Conservation (phyloP, 805 yeast species). For the Ogataea henricii region DNA sequence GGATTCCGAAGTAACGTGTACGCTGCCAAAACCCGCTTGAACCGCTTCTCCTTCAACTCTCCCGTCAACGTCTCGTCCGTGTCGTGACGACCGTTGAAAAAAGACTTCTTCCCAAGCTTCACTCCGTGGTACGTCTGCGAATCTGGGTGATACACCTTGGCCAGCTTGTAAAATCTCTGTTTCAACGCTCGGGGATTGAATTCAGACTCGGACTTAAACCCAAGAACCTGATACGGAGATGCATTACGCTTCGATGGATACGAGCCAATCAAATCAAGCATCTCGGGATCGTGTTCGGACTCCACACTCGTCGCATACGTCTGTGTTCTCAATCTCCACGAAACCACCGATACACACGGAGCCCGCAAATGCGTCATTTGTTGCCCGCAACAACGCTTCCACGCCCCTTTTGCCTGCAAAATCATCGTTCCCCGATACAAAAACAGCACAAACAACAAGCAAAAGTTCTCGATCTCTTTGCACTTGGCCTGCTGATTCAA, state of each 20-base stretch:
- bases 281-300: slow-evolving; percentile 22
- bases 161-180: slow-evolving; percentile 55
- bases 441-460: too few relatives aligned
- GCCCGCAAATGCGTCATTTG: too few relatives aligned
- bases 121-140: slow-evolving; percentile 28
- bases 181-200: slow-evolving; percentile 45
- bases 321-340: not conserved
- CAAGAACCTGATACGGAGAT: slow-evolving; percentile 71
- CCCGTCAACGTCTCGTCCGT: slow-evolving; percentile 16
- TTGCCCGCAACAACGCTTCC: slow-evolving; percentile 4
- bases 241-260: slow-evolving; percentile 56
- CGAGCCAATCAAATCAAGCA: slow-evolving; percentile 26
- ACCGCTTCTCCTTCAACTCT: slow-evolving; percentile 42
- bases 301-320: not conserved
- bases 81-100: slow-evolving; percentile 10
- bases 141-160: slow-evolving; percentile 86
- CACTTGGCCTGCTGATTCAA: too few relatives aligned
- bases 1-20: slow-evolving; percentile 56
- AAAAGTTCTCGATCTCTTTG: too few relatives aligned
- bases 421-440: not conserved
- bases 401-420: too few relatives aligned
- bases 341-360: too few relatives aligned
- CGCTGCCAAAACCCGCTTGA: slow-evolving; percentile 58
- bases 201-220: slow-evolving; percentile 35
- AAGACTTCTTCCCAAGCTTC: slow-evolving; percentile 13